phyloP scores from a whole-genome alignment of 2,329 filamentous ascomycete species.

The Emmonsiellopsis sp. region DNA sequence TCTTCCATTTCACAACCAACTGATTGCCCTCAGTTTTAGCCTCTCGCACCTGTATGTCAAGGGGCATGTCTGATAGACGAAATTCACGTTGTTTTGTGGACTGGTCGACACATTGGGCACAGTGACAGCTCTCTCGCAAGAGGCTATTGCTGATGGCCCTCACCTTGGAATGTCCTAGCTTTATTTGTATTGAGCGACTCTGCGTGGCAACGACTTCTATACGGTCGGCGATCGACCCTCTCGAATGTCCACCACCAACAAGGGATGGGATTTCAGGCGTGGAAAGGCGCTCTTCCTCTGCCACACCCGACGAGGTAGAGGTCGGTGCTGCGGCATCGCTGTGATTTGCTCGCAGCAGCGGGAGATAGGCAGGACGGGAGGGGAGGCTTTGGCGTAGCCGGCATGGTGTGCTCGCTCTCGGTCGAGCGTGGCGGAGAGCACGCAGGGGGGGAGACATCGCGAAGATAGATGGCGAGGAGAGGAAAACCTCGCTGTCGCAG shows the following conservation, averaged over 20 bases:
- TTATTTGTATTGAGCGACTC: no score
- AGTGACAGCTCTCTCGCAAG: slow-evolving; percentile 49
- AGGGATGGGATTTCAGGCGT: no score
- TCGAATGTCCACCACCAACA: no score
- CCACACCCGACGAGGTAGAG: background rate
- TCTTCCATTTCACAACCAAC: slow-evolving; percentile 53
- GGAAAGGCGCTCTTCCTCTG: no score
- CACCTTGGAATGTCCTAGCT: no score
- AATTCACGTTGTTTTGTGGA: slow-evolving; percentile 57
- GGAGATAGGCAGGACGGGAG: background rate
- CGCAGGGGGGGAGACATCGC: background rate
- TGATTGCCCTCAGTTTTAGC: slow-evolving; percentile 28
- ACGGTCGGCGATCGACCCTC: no score
- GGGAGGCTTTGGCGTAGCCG: background rate
- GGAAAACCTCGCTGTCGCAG: background rate
- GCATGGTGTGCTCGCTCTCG: background rate
- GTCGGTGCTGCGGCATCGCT: background rate
- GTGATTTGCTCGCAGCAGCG: background rate
- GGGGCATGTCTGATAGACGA: slow-evolving; percentile 54
- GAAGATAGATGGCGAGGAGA: background rate
- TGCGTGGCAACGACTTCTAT: no score
- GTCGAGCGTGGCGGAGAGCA: background rate
- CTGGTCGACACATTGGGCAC: slow-evolving; percentile 43
- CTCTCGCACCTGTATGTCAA: slow-evolving; percentile 29
- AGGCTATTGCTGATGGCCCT: slow-evolving; percentile 1